These are phyloP conservation scores for Xylariaceae sp. DNA, from an alignment of 2,329 filamentous ascomycete genomes.

Conservation along the genomic window DNA sequence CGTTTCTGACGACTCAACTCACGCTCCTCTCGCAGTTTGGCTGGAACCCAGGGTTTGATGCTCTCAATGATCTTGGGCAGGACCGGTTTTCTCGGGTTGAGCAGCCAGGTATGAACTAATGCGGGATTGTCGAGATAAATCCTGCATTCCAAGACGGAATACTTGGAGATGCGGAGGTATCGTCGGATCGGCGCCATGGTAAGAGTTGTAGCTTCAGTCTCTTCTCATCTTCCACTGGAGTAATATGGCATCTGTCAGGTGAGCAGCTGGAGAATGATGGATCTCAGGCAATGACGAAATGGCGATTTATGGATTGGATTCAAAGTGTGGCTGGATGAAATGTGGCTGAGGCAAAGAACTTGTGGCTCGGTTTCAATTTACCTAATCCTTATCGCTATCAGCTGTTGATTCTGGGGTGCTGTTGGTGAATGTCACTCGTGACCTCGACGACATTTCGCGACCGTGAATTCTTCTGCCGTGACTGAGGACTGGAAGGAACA, in stretches of 20 bases:
- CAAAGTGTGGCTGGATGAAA: background rate
- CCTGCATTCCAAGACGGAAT: conserved; percentile 91
- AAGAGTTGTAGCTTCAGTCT: background rate
- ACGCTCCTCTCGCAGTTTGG: conserved; percentile 79
- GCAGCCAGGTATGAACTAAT: conserved; percentile 75
- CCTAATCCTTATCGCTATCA: conserved; percentile 11
- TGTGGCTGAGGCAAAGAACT: background rate
- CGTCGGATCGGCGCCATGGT: conserved; percentile 80
- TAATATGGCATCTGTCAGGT: background rate
- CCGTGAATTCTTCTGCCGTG: background rate
- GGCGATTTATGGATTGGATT: background rate
- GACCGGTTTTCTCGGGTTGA: conserved; percentile 69
- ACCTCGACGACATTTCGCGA: background rate
- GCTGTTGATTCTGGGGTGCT: background rate
- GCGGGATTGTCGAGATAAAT: conserved; percentile 92
- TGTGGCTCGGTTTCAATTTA: background rate
- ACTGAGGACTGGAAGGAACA: conserved; percentile 4
- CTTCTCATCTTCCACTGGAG: background rate
- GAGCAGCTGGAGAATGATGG: background rate
- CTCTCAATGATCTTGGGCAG: conserved; percentile 79
- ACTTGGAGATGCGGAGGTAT: conserved; percentile 86
- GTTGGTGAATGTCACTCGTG: background rate
- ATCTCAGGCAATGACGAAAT: conserved; percentile 17
- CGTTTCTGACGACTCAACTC: conserved; percentile 54
- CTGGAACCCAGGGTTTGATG: conserved; percentile 78